A percentile compares a stretch with the other conserved stretches of the same genome.
phyloP scores from a whole-genome alignment of 164 flowering plant species.

The Buxus sempervirens region DNA sequence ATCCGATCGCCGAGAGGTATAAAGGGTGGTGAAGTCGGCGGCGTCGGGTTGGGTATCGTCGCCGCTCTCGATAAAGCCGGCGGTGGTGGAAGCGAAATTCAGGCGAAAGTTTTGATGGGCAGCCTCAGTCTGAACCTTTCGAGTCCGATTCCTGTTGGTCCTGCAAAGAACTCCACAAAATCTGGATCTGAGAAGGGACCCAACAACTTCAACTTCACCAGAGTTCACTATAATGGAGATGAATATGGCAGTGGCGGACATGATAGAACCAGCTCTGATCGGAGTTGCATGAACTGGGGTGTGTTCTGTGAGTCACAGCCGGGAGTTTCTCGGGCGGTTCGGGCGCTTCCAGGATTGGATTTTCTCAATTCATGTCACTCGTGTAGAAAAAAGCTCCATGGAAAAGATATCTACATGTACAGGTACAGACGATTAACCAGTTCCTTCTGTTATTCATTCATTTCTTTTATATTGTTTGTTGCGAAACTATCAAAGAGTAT shows the following conservation, averaged over 20 bases:
- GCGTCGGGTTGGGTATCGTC: constrained; percentile 42
- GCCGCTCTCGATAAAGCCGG: constrained; percentile 46
- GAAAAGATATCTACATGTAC: constrained; percentile 78
- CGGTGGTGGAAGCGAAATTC: constrained; percentile 12
- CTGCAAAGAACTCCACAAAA: constrained; percentile 5
- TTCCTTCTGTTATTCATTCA: background rate
- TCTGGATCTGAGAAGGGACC: constrained; percentile 20
- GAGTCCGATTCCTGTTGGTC: constrained; percentile 38
- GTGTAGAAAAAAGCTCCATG: constrained; percentile 61
- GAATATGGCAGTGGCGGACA: background rate
- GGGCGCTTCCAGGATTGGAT: constrained; percentile 33
- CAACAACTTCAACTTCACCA: constrained; percentile 21
- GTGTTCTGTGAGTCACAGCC: constrained; percentile 30
- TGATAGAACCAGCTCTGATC: constrained; percentile 1
- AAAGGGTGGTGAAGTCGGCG: constrained; percentile 25
- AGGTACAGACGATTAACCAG: constrained; percentile 33
- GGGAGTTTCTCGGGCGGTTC: background rate
- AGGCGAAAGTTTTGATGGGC: constrained; percentile 24
- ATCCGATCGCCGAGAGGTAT: constrained; percentile 32
- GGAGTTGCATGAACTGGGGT: background rate
- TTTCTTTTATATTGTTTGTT: background rate
- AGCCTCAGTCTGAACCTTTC: constrained; percentile 26
- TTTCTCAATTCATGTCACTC: constrained; percentile 58
- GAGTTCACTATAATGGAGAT: constrained; percentile 29
- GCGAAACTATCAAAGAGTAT: background rate